A percentile compares a stretch with the other conserved stretches of the same genome.
Evolutionary conservation across 148 eudicot genomes (phyloP).

Genomic region (Bassia scoparia): DNA sequence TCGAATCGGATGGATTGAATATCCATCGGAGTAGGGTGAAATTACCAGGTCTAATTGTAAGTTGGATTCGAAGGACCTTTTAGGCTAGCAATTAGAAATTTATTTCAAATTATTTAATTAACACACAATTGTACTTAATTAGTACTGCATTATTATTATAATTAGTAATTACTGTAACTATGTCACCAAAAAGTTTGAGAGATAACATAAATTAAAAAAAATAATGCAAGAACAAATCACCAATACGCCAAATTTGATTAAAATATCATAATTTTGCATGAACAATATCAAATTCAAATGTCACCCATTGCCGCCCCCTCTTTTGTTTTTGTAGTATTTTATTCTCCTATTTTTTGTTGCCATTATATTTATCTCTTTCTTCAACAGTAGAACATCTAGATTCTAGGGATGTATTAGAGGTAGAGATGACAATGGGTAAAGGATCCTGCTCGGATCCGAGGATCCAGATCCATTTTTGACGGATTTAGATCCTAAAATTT

Average conservation of each 20-base stretch:
- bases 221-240: background rate
- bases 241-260: background rate
- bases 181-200: background rate
- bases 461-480: too few relatives aligned
- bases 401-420: too few relatives aligned
- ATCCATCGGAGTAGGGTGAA: too few relatives aligned
- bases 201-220: background rate
- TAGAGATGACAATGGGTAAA: too few relatives aligned
- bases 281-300: background rate
- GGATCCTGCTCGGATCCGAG: too few relatives aligned
- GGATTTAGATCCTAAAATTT: too few relatives aligned
- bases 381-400: too few relatives aligned
- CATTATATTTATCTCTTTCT: too few relatives aligned
- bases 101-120: too few relatives aligned
- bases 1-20: too few relatives aligned
- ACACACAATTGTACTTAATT: background rate
- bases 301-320: background rate
- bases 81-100: background rate
- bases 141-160: background rate
- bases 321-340: background rate
- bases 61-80: constrained; percentile 5
- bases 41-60: background rate
- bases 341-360: background rate
- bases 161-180: too few relatives aligned
- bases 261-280: background rate